These are phyloP conservation scores for Phytophthora pisi DNA, from an alignment of 352 stramenopile species.

Conservation along the genomic window DNA sequence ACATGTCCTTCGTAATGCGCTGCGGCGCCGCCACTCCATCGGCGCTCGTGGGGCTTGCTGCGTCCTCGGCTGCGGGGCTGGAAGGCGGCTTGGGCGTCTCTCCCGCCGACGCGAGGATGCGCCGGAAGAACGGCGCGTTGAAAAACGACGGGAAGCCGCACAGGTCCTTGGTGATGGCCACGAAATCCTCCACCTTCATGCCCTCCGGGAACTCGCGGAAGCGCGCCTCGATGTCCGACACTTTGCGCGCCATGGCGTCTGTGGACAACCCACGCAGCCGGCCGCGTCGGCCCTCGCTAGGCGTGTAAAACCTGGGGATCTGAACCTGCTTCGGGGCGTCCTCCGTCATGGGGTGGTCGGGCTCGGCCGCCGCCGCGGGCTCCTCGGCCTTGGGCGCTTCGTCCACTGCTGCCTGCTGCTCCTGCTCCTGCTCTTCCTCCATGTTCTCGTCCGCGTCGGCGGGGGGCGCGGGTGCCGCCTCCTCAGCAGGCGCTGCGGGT, in stretches of 20 bases:
- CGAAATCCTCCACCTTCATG: conserved; percentile 89
- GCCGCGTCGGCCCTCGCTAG: conserved; percentile 64
- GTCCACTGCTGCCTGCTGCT: conserved; percentile 15
- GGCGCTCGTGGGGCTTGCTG: conserved; percentile 32
- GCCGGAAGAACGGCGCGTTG: conserved; percentile 95
- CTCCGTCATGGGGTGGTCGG: conserved; percentile 40
- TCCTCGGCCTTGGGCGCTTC: conserved; percentile 13
- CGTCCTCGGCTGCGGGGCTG: conserved; percentile 19
- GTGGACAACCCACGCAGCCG: conserved; percentile 66
- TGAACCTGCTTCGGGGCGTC: conserved; percentile 31
- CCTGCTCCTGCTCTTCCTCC: conserved; percentile 32
- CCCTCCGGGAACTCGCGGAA: conserved; percentile 82
- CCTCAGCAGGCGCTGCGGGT: background rate
- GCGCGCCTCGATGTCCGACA: conserved; percentile 73
- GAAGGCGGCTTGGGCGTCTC: conserved; percentile 30
- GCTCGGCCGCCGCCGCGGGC: conserved; percentile 10
- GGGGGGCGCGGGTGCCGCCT: conserved; percentile 1
- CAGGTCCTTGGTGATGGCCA: conserved; percentile 97
- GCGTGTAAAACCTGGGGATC: conserved; percentile 78
- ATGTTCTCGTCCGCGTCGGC: conserved; percentile 33
- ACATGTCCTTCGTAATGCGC: conserved; percentile 87
- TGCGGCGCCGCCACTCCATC: conserved; percentile 30
- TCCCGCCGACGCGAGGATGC: conserved; percentile 70
- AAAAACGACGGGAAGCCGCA: conserved; percentile 99
- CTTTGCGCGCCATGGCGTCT: conserved; percentile 68